Evolutionary conservation across 73 alveolate species (phyloP).

Genomic region (Stentor roeselii): DNA sequence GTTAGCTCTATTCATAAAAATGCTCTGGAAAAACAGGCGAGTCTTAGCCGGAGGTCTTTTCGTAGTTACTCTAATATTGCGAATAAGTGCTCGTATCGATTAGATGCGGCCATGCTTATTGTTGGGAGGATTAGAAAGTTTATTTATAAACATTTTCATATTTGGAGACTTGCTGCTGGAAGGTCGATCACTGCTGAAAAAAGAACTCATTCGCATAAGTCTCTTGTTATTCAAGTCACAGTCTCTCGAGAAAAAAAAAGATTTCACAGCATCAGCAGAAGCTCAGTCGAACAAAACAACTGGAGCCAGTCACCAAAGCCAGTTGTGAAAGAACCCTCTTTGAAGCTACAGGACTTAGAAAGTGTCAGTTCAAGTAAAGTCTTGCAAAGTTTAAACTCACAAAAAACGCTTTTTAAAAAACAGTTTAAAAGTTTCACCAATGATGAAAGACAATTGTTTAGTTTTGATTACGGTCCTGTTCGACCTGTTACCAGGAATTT

Average conservation of each 20-base stretch:
- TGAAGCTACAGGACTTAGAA: no score
- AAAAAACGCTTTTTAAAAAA: no score
- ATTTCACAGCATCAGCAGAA: neutral
- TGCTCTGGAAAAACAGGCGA: neutral
- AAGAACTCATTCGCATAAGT: neutral
- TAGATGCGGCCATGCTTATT: neutral
- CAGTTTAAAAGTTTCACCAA: no score
- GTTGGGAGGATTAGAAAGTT: neutral
- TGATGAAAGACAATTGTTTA: no score
- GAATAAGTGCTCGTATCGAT: neutral
- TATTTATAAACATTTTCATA: neutral
- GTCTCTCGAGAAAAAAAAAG: neutral
- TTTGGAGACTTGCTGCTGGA: neutral
- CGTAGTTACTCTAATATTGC: neutral
- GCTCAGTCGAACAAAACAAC: no score
- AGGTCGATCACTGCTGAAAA: neutral
- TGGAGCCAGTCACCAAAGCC: no score
- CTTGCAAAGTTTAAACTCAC: no score
- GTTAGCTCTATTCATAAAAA: neutral
- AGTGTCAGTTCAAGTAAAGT: no score
- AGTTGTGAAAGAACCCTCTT: no score
- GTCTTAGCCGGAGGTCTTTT: neutral
- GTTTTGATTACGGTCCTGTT: no score
- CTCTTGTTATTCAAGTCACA: neutral
- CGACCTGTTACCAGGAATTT: no score